Percentiles rank a stretch among this genome's conserved stretches.
Evolutionary conservation across 129 eudicot species (phyloP).

Genomic region (Scalesia atractyloides): DNA sequence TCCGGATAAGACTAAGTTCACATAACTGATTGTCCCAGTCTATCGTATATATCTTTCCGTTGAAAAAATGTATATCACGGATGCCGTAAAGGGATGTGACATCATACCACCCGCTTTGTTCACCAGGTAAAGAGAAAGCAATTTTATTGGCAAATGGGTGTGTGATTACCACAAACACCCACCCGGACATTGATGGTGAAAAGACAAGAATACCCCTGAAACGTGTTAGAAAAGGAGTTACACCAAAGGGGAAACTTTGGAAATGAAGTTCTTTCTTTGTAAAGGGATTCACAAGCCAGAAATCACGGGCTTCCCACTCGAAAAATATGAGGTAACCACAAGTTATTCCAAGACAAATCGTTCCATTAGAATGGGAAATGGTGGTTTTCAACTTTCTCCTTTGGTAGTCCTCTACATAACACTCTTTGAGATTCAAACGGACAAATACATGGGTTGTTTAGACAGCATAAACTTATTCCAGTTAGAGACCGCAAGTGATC

Average conservation of each 20-base stretch:
- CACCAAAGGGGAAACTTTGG: background rate
- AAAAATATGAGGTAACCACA: constrained; percentile 28
- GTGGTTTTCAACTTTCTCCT: no score
- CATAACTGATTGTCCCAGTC: background rate
- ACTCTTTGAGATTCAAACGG: no score
- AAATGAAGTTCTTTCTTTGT: constrained; percentile 32
- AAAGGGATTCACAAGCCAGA: constrained; percentile 36
- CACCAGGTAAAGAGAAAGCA: constrained; percentile 15
- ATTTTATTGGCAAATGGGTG: background rate
- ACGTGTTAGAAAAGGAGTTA: background rate
- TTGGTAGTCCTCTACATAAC: no score
- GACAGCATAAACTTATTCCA: no score
- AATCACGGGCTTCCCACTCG: background rate
- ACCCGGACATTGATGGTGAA: constrained; percentile 13
- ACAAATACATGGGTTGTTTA: no score
- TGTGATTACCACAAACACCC: constrained; percentile 11
- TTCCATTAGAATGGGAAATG: no score
- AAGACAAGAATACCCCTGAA: constrained; percentile 4
- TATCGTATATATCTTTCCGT: background rate
- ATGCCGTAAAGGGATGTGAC: background rate
- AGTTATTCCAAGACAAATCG: constrained; percentile 34
- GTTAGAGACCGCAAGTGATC: no score
- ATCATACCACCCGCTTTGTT: background rate
- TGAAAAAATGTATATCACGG: background rate
- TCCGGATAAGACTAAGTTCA: background rate